Base-by-base conservation (phyloP, 2,329 filamentous ascomycete species). In the Mollisia scopiformis region DNA sequence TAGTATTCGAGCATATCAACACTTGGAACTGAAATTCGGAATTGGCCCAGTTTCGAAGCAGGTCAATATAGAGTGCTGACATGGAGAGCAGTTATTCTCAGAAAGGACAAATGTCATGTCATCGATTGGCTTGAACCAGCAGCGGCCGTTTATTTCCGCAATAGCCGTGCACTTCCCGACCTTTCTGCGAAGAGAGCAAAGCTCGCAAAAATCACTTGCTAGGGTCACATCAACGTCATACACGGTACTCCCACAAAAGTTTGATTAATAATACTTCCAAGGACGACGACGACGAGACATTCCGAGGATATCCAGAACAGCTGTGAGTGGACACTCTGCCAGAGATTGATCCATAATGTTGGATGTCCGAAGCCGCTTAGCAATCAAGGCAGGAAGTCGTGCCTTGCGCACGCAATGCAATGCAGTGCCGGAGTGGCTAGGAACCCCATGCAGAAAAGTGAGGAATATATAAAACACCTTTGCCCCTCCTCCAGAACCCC, bases 1-100 rank as follows among this genome's bases (percentile, higher is more conserved):
- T n/a, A n/a, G n/a, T n/a, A n/a, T n/a, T n/a, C n/a, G n/a, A n/a
- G n/a, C n/a, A n/a, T n/a, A n/a, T n/a, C n/a, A n/a, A n/a, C n/a
- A n/a, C n/a, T n/a, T n/a, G n/a, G n/a, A n/a, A n/a, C n/a, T n/a
- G n/a, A n/a, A n/a, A n/a, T n/a, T n/a, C n/a, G n/a, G n/a, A n/a
- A n/a, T n/a, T n/a, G n/a, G n/a, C n/a, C n/a, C n/a, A n/a, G n/a
- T n/a, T n/a, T n/a, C n/a, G n/a, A n/a, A n/a, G n/a, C n/a, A n/a
- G n/a, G n/a, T 27, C 43, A 28, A 47, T 28, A 47, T 47, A 47
- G 28, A 47, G 43, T 47, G 43, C 43, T 47, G 43, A 47, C 43
- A 2, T 27, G 23, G 25, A 4, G 23, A 14, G 11, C 6, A 25
- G 10, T 4, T 46, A 3, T 21, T 13, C 41, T 27, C 8, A 7